Evolutionary conservation across 306 rosid genomes (phyloP).

Genomic region (Elaeagnus macrophylla): DNA sequence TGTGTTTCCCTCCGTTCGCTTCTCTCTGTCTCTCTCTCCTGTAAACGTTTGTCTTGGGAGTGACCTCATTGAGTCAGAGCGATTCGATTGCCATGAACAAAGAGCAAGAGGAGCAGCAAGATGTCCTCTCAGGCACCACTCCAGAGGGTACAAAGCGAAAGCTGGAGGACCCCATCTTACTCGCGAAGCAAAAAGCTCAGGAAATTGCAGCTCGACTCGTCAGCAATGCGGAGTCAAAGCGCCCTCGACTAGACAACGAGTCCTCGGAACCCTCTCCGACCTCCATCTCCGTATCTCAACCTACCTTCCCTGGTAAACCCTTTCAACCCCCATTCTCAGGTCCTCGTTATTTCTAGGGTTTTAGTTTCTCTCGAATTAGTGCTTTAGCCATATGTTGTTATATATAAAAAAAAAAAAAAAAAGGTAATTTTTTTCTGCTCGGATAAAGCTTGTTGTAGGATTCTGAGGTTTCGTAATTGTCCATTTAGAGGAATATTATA

Average conservation of each 20-base stretch:
- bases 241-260: conserved; percentile 29
- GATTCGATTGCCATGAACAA: conserved; percentile 30
- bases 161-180: conserved; percentile 34
- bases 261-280: conserved; percentile 17
- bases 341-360: conserved; percentile 25
- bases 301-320: conserved; percentile 24
- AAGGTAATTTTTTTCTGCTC: not conserved
- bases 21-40: not conserved
- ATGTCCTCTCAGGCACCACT: conserved; percentile 2
- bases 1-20: conserved; percentile 10
- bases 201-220: conserved; percentile 41
- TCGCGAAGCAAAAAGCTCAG: conserved; percentile 43
- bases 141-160: conserved; percentile 29
- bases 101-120: conserved; percentile 12
- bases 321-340: conserved; percentile 23
- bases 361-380: not conserved
- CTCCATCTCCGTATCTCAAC: conserved; percentile 4
- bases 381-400: not conserved
- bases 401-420: too few relatives aligned
- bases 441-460: not conserved
- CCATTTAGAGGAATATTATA: not conserved
- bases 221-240: conserved; percentile 41
- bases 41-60: not conserved
- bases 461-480: not conserved
- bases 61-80: conserved; percentile 12